Evolutionary conservation across 2,329 filamentous ascomycete species (phyloP), one percentile per base, ranked within the genome.

Genomic region (Trichoderma breve): DNA sequence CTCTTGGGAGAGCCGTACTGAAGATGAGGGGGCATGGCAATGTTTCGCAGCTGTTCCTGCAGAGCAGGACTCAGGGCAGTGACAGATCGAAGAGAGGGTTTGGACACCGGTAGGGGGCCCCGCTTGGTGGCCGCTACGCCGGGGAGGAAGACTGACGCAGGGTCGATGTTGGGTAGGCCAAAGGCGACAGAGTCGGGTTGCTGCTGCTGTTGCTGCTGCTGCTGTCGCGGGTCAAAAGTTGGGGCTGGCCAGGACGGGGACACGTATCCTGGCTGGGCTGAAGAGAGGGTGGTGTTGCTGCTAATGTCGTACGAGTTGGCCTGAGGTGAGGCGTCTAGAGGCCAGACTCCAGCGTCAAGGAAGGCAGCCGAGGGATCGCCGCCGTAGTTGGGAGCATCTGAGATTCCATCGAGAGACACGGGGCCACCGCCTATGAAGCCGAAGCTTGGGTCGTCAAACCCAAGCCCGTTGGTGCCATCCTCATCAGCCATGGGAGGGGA

Each of bases 21-120:
- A 21, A 90, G 84, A 74, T 89, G 87, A 28, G 86, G 82, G 15
- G 89, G 89, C 88, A 91, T 91, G 75, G 89, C 89, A 77, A 91
- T 90, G 73, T 84, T 88, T 75, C 86, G 87, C 61, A 91, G 82
- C 77, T 87, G 86, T 77, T 90, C 88, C 77, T 89, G 87, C 78
- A 90, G 86, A 28, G 88, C 88, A 36, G 86, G 85, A 43, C 87
- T 90, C 70, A 91, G 81, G 32, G 78, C 75, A 53, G 77, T 76
- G 28, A 78, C 73, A 28, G 77, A 69, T 61, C 75, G 74, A 62
- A 75, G 74, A 26, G 74, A 73, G 24, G 73, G 82, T 64, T 84
- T 77, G 15, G 80, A 78, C 61, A 81, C 77, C 34, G 79, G 72
- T 18, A 80, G 28, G 58, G 60, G 39, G 34, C 73, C 79, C 74